Conservation (phyloP, 108 stramenopile species). For the Aurantiochytrium sp. region DNA sequence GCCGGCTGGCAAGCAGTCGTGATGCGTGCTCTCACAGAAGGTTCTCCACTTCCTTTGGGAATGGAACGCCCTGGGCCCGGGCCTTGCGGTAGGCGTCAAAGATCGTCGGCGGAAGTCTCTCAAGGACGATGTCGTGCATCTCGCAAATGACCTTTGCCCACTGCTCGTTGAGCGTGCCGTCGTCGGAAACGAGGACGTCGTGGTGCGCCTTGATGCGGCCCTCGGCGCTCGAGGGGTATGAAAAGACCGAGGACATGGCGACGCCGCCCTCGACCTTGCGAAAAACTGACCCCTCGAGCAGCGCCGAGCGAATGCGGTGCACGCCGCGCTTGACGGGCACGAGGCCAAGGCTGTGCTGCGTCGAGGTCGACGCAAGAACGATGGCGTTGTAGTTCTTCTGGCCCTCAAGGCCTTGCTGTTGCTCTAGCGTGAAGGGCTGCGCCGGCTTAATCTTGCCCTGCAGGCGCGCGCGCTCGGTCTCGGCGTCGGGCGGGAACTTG, state of each 20-base stretch:
- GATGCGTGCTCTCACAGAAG: too few relatives aligned
- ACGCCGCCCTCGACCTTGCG: slow-evolving; percentile 19
- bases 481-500: slow-evolving; percentile 2
- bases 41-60: background rate
- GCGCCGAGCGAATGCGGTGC: slow-evolving; percentile 2
- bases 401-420: slow-evolving; percentile 2
- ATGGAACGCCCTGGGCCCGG: background rate
- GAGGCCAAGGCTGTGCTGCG: slow-evolving; percentile 28
- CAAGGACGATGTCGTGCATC: background rate
- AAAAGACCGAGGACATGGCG: slow-evolving; percentile 5
- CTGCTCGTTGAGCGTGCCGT: slow-evolving; percentile 1
- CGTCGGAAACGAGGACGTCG: background rate
- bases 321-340: slow-evolving; percentile 13
- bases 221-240: background rate
- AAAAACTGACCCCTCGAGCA: background rate
- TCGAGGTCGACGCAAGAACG: slow-evolving; percentile 10
- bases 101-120: background rate
- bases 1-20: too few relatives aligned
- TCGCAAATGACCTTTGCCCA: slow-evolving; percentile 19
- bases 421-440: background rate
- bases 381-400: background rate
- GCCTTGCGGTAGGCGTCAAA: background rate
- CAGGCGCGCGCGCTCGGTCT: background rate
- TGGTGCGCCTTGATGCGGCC: background rate
- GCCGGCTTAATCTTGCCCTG: background rate